Evolutionary conservation across 2,329 filamentous ascomycete genomes (phyloP).

Genomic region (Monosporascus sp.): DNA sequence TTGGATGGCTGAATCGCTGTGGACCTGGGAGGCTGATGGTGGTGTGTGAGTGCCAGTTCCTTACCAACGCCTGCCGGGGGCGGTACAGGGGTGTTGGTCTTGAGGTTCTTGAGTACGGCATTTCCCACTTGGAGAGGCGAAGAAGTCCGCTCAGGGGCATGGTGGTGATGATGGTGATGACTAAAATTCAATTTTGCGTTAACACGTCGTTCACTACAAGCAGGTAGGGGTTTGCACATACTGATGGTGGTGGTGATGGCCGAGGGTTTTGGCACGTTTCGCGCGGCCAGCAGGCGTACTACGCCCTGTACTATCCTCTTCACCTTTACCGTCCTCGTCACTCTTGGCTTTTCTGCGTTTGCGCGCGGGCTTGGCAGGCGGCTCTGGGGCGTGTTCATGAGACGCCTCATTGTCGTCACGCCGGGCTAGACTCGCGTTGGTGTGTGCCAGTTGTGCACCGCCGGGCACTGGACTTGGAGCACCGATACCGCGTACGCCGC

Average conservation of each 20-base stretch:
- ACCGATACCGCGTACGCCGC: conserved; percentile 46
- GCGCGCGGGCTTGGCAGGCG: conserved; percentile 39
- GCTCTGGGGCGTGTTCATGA: conserved; percentile 41
- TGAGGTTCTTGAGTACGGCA: conserved; percentile 45
- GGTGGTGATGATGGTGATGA: conserved; percentile 54
- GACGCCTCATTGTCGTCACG: conserved; percentile 47
- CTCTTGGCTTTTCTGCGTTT: conserved; percentile 71
- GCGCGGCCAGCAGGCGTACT: conserved; percentile 52
- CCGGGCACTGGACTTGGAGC: conserved; percentile 46
- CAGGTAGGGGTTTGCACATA: conserved; percentile 33
- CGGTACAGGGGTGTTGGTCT: conserved; percentile 39
- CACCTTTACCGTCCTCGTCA: conserved; percentile 57
- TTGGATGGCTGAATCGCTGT: conserved; percentile 28
- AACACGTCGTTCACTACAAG: conserved; percentile 9
- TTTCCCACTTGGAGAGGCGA: conserved; percentile 37
- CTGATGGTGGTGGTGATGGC: conserved; percentile 63
- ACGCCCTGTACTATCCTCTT: conserved; percentile 61
- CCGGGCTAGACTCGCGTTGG: conserved; percentile 38
- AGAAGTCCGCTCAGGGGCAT: conserved; percentile 41
- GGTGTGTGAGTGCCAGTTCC: conserved; percentile 37
- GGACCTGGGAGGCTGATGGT: conserved; percentile 45
- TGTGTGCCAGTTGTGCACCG: conserved; percentile 41
- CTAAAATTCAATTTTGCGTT: conserved; percentile 11
- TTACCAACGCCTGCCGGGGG: conserved; percentile 37
- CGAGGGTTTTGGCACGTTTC: conserved; percentile 64